Evolutionary conservation across 192 early-diverging fungal species (phyloP).

Genomic region (Coemansia biformis): DNA sequence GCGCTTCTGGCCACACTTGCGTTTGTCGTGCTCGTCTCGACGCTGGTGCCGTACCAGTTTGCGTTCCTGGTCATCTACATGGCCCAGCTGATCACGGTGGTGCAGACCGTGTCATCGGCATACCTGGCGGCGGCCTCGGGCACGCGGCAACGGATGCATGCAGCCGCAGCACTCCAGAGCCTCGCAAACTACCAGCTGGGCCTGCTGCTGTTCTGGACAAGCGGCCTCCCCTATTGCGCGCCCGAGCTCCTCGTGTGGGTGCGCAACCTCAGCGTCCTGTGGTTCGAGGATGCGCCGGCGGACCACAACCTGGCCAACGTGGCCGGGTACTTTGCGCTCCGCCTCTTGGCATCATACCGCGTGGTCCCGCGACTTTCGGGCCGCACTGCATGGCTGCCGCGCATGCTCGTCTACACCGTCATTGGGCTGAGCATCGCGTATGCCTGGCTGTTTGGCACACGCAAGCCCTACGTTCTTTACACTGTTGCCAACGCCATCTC

Average conservation of each 20-base stretch:
- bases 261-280: slow-evolving; percentile 70
- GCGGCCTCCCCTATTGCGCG: slow-evolving; percentile 66
- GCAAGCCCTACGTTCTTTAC: slow-evolving; percentile 60
- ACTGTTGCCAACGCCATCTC: slow-evolving; percentile 47
- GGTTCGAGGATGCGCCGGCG: slow-evolving; percentile 76
- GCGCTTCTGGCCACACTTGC: slow-evolving; percentile 23
- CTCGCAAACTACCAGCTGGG: slow-evolving; percentile 64
- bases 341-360: slow-evolving; percentile 24
- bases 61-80: slow-evolving; percentile 63
- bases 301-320: slow-evolving; percentile 55
- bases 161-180: slow-evolving; percentile 5
- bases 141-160: not conserved
- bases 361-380: slow-evolving; percentile 22
- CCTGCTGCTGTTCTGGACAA: slow-evolving; percentile 63
- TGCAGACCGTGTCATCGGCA: slow-evolving; percentile 23
- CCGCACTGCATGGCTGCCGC: slow-evolving; percentile 7
- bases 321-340: slow-evolving; percentile 40
- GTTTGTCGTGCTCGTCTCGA: slow-evolving; percentile 56
- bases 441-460: slow-evolving; percentile 54
- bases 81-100: slow-evolving; percentile 51
- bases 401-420: slow-evolving; percentile 28
- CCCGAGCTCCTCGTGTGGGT: slow-evolving; percentile 77
- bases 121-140: no score
- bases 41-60: slow-evolving; percentile 71
- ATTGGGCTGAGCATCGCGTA: slow-evolving; percentile 45